phyloP scores from a whole-genome alignment of 176 grass and related monocot genomes.

The Hordeum marinum region DNA sequence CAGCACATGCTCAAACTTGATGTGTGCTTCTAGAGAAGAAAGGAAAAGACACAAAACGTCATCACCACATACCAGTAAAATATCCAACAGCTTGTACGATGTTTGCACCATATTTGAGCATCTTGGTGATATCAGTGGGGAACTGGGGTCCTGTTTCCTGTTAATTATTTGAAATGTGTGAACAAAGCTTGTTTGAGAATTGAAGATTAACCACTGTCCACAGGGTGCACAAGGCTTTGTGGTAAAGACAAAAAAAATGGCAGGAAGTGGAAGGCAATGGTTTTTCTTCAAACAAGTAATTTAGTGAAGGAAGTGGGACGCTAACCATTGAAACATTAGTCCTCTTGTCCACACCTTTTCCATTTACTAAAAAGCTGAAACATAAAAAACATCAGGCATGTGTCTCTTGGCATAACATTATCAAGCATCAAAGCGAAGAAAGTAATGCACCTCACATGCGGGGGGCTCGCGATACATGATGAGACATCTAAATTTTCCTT shows the following conservation, averaged over 20 bases:
- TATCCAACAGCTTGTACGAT: constrained; percentile 92
- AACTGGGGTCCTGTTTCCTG: constrained; percentile 89
- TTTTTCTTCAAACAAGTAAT: background rate
- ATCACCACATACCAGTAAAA: constrained; percentile 63
- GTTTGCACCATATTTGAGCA: constrained; percentile 98
- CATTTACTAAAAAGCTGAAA: constrained; percentile 90
- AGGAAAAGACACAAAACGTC: background rate
- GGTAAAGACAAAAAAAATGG: constrained; percentile 12
- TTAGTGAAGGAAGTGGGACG: background rate
- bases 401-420: constrained; percentile 18
- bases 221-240: background rate
- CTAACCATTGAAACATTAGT: constrained; percentile 84
- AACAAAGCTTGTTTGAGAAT: constrained; percentile 9
- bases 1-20: background rate
- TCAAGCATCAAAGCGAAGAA: background rate
- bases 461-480: constrained; percentile 72
- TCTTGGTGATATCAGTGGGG: constrained; percentile 89
- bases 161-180: constrained; percentile 7
- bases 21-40: background rate
- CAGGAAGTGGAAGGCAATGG: background rate
- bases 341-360: constrained; percentile 86
- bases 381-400: constrained; percentile 11
- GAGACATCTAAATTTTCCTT: constrained; percentile 78
- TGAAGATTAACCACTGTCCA: background rate
- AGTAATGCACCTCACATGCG: constrained; percentile 72